Percentiles rank a stretch among this genome's conserved stretches.
These are phyloP conservation scores for Meira nashicola DNA, from an alignment of 1,284 basidiomycete species.

Conservation along the genomic window DNA sequence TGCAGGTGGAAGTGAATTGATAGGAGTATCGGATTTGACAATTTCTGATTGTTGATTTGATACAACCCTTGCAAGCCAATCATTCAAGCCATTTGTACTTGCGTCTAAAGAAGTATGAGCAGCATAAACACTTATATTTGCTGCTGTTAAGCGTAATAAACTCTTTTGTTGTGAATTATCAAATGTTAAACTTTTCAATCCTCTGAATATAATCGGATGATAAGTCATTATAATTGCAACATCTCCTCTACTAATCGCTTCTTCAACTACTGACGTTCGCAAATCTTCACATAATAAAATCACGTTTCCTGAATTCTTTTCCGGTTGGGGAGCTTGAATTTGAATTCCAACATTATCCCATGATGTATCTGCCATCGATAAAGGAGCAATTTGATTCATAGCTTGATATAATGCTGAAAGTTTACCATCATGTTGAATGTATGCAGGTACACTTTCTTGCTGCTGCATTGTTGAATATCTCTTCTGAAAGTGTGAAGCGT, in stretches of 20 bases:
- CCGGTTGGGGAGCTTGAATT: slow-evolving; percentile 26
- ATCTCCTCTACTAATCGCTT: slow-evolving; percentile 33
- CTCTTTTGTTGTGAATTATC: slow-evolving; percentile 72
- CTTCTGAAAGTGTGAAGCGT: too few relatives aligned
- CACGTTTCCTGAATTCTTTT: slow-evolving; percentile 5
- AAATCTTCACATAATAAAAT: slow-evolving; percentile 42
- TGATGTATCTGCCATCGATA: slow-evolving; percentile 36
- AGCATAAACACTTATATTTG: slow-evolving; percentile 77
- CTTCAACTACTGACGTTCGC: slow-evolving; percentile 42
- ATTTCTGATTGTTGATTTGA: not conserved
- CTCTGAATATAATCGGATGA: slow-evolving; percentile 70
- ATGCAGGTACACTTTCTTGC: too few relatives aligned
- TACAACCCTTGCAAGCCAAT: slow-evolving; percentile 44
- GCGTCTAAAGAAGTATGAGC: slow-evolving; percentile 83
- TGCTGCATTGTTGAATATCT: too few relatives aligned
- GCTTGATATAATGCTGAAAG: too few relatives aligned
- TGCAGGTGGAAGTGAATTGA: not conserved
- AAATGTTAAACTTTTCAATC: slow-evolving; percentile 72
- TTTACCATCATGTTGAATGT: too few relatives aligned
- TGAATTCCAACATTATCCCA: slow-evolving; percentile 51
- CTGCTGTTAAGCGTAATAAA: slow-evolving; percentile 70
- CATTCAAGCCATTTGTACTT: slow-evolving; percentile 77
- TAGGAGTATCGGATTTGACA: not conserved
- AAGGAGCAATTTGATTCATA: slow-evolving; percentile 21
- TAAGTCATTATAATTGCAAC: slow-evolving; percentile 69